Evolutionary conservation across 805 yeast species (phyloP).

Genomic region (Alloascoidea africana): DNA sequence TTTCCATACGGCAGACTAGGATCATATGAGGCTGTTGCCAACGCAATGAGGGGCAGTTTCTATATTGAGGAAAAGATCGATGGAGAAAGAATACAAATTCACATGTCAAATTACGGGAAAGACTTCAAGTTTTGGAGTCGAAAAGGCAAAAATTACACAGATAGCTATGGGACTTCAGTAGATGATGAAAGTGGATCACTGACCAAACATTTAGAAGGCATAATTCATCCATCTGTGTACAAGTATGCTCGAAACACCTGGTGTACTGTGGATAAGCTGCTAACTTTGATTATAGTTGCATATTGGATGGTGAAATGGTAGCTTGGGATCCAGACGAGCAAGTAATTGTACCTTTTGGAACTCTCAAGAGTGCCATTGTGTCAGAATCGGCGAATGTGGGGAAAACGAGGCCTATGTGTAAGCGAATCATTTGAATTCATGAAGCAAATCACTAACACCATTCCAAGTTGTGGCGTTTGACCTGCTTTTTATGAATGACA

Average conservation of each 20-base stretch:
- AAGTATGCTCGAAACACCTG: conserved; percentile 14
- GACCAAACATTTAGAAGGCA: conserved; percentile 30
- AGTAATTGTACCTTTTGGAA: conserved; percentile 62
- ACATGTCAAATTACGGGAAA: conserved; percentile 33
- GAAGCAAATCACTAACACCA: conserved; percentile 20
- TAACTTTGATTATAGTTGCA: conserved; percentile 18
- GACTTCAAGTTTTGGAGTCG: conserved; percentile 42
- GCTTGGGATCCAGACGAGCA: conserved; percentile 50
- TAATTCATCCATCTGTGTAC: conserved; percentile 20
- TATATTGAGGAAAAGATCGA: conserved; percentile 84
- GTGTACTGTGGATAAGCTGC: conserved; percentile 3
- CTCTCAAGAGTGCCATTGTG: conserved; percentile 55
- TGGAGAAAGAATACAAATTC: conserved; percentile 81
- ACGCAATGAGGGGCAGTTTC: conserved; percentile 32
- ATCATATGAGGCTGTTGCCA: conserved; percentile 35
- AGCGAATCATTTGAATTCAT: too few relatives aligned
- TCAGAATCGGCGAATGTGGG: conserved; percentile 27
- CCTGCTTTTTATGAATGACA: conserved; percentile 53
- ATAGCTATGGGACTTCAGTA: conserved; percentile 43
- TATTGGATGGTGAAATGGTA: conserved; percentile 89
- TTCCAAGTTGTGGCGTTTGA: conserved; percentile 57
- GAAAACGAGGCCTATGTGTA: conserved; percentile 14
- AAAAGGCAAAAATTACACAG: conserved; percentile 58
- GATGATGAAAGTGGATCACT: conserved; percentile 30
- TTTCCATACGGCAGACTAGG: conserved; percentile 28